Conservation (phyloP, 805 yeast genomes). For the Candida hungchunana region DNA sequence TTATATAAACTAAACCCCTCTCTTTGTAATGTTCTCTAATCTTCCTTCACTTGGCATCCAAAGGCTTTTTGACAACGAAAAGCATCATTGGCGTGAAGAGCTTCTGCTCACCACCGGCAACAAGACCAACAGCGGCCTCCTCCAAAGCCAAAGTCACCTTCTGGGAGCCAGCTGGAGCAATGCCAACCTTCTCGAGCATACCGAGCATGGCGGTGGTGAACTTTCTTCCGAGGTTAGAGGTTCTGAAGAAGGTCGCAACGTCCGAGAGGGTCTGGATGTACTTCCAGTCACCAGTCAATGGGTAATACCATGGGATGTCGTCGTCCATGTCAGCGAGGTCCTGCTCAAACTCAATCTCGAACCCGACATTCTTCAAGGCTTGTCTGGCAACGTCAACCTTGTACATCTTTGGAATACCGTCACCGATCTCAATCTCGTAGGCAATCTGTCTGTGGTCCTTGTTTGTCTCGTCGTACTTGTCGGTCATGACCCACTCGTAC, state of each 20-base stretch:
- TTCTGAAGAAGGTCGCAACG: constrained; percentile 80
- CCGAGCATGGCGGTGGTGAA: constrained; percentile 79
- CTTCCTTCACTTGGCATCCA: constrained; percentile 19
- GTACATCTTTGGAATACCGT: constrained; percentile 98
- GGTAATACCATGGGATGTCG: constrained; percentile 95
- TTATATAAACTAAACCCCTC: neutral
- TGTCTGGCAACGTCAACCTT: constrained; percentile 76
- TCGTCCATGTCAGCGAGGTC: constrained; percentile 84
- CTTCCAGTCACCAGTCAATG: constrained; percentile 91
- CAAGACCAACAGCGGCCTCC: constrained; percentile 94
- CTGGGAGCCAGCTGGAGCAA: constrained; percentile 90
- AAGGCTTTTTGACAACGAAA: constrained; percentile 83
- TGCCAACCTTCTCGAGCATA: constrained; percentile 73
- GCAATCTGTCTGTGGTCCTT: constrained; percentile 90
- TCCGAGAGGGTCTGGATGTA: constrained; percentile 78
- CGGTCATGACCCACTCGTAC: constrained; percentile 99
- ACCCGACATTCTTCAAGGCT: constrained; percentile 84
- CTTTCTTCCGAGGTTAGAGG: constrained; percentile 80
- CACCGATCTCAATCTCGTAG: constrained; percentile 97
- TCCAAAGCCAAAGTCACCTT: constrained; percentile 91
- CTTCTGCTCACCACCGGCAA: constrained; percentile 85
- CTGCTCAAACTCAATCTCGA: constrained; percentile 65
- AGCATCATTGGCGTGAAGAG: constrained; percentile 98
- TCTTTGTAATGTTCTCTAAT: neutral
- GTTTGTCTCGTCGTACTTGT: constrained; percentile 79